A percentile compares a stretch with the other conserved stretches of the same genome.
These are phyloP conservation scores for Rhinocladiella similis DNA, from an alignment of 2,329 filamentous ascomycete species.

Conservation along the genomic window DNA sequence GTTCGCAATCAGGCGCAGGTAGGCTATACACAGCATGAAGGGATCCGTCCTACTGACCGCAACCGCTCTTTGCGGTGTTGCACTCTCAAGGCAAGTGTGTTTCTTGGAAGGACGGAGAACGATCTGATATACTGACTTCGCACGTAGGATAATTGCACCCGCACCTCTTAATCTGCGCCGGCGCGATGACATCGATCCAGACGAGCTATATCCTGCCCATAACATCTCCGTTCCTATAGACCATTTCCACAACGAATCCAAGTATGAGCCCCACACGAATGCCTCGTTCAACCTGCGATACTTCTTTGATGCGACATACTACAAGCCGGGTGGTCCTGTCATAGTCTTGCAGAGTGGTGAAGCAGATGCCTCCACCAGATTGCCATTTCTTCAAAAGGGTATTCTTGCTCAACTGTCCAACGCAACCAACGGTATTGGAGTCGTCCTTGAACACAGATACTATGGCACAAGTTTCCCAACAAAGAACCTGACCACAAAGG, in stretches of 20 bases:
- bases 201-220: conserved; percentile 45
- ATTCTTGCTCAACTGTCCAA: conserved; percentile 70
- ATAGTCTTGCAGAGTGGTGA: conserved; percentile 76
- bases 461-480: conserved; percentile 76
- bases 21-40: conserved; percentile 10
- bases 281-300: conserved; percentile 71
- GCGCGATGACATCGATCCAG: conserved; percentile 26
- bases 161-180: conserved; percentile 13
- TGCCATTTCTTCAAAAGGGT: conserved; percentile 75
- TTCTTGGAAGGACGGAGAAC: too few species aligned
- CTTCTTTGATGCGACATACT: conserved; percentile 78
- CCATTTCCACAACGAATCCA: conserved; percentile 78
- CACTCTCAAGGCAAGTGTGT: conserved; percentile 12
- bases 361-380: conserved; percentile 60
- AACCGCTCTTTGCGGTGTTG: conserved; percentile 8
- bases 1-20: background rate
- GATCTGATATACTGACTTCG: too few species aligned
- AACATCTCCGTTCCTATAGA: conserved; percentile 65
- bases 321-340: conserved; percentile 75
- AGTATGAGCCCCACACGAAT: conserved; percentile 74
- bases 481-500: conserved; percentile 65
- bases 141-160: conserved; percentile 13
- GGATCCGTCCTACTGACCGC: conserved; percentile 6
- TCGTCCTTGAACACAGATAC: conserved; percentile 84
- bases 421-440: conserved; percentile 71